A percentile compares a stretch with the other conserved stretches of the same genome.
Evolutionary conservation across 1,284 basidiomycete species (phyloP).

Genomic region (Papiliotrema fonsecae): DNA sequence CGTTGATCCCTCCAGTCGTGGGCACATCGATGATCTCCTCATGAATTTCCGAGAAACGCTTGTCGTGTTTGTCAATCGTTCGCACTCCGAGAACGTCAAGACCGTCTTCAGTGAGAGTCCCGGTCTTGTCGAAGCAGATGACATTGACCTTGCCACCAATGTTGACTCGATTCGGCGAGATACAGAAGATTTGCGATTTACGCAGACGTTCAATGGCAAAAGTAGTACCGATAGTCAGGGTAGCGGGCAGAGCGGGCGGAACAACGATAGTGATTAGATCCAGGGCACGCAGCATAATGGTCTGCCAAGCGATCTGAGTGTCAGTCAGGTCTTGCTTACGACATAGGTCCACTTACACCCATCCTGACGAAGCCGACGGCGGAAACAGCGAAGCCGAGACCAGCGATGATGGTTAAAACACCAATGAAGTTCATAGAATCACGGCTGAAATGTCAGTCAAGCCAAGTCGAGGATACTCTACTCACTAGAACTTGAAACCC

Average conservation of each 20-base stretch:
- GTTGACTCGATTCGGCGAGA: constrained; percentile 93
- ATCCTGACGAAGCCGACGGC: constrained; percentile 89
- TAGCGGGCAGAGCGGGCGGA: constrained; percentile 94
- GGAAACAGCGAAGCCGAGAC: constrained; percentile 79
- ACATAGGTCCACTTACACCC: constrained; percentile 56
- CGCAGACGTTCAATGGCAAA: constrained; percentile 89
- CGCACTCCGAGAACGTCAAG: constrained; percentile 93
- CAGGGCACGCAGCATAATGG: constrained; percentile 84
- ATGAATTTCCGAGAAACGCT: constrained; percentile 86
- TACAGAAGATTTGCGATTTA: constrained; percentile 88
- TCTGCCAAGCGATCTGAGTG: constrained; percentile 75
- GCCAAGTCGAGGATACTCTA: not conserved
- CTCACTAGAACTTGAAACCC: constrained; percentile 85
- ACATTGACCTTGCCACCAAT: constrained; percentile 96
- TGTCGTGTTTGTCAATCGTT: constrained; percentile 63
- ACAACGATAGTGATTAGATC: constrained; percentile 99
- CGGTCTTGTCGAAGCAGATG: constrained; percentile 99
- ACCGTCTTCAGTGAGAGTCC: constrained; percentile 96
- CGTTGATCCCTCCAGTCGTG: constrained; percentile 54
- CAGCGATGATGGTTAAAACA: constrained; percentile 83
- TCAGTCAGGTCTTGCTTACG: not conserved
- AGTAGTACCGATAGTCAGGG: constrained; percentile 94
- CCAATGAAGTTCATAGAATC: constrained; percentile 96
- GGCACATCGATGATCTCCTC: constrained; percentile 84
- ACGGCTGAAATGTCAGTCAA: constrained; percentile 49